Evolutionary conservation across 305 asterid genomes (phyloP).

Genomic region (Fraxinus velutina): DNA sequence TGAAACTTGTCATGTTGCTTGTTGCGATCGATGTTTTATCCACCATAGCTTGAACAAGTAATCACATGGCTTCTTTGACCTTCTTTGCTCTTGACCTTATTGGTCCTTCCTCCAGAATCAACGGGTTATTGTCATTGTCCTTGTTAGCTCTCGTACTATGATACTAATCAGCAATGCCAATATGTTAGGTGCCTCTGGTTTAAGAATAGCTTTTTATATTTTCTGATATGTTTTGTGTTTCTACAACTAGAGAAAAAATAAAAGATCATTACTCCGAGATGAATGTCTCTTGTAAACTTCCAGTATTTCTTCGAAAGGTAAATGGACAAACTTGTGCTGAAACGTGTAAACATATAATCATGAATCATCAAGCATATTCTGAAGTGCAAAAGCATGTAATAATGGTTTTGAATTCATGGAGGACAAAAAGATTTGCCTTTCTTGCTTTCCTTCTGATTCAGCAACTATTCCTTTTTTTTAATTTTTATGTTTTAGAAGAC

Average conservation of each 20-base stretch:
- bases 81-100: neutral
- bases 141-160: neutral
- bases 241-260: neutral
- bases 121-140: neutral
- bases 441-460: conserved; percentile 21
- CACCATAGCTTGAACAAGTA: neutral
- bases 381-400: neutral
- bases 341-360: neutral
- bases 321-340: neutral
- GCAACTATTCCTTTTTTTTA: conserved; percentile 3
- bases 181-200: neutral
- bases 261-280: neutral
- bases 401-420: neutral
- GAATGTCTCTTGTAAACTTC: neutral
- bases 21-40: neutral
- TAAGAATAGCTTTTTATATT: neutral
- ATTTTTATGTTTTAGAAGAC: neutral
- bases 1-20: neutral
- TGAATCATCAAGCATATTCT: neutral
- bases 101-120: neutral
- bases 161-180: neutral
- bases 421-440: neutral
- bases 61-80: neutral
- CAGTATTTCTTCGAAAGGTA: neutral
- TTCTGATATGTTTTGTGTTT: neutral